Base-by-base conservation (phyloP, 306 rosid species). In the Parietaria judaica region DNA sequence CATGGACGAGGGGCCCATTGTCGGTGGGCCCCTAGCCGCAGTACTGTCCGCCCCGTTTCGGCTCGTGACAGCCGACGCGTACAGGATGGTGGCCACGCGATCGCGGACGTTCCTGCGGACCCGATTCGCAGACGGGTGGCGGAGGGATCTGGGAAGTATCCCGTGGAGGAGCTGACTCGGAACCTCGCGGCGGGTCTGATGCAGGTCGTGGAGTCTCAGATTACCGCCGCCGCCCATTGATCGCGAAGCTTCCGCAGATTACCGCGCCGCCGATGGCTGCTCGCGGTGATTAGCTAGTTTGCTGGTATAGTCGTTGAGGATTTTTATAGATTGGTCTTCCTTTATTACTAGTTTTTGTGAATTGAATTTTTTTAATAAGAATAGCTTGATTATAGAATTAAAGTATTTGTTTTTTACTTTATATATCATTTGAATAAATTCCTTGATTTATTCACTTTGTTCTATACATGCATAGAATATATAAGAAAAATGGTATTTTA, bases 21-120 rank as follows among this genome's bases (percentile, higher is more conserved):
- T 91, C n/a, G 98, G 96, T 6, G 98, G 96, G 3, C 96, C 96
- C 68, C 80, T 92, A n/a, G 89, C 96, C 0, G 98, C 98, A 0
- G 90, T 82, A 63, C 60, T 92, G 17, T 82, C 96, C 1, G 61
- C 94, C 0, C 96, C 98, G 0, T 66, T 88, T 71, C 86, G 90
- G 12, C 71, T 92, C 0, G 77, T 92, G 11, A 92, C 92, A 4
- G 73, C 92, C 6, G 88, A 88, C 10, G 51, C 82, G 14, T 88
- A 88, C 56, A 95, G 96, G 56, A 88, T 81, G 94, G 95, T 79
- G 0, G 92, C 84, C 8, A 79, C 87, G 0, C 88, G 92, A 0
- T 17, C 79, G 10, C 87, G 84, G 36, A 86, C 86, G 3, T 92
- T 88, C 71, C 88, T 96, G 65, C 89, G 76, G 3, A 92, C 95